Evolutionary conservation across 495 filamentous ascomycete species (phyloP), one percentile per base, ranked within the genome.

Genomic region (Aspergillus mulundensis): DNA sequence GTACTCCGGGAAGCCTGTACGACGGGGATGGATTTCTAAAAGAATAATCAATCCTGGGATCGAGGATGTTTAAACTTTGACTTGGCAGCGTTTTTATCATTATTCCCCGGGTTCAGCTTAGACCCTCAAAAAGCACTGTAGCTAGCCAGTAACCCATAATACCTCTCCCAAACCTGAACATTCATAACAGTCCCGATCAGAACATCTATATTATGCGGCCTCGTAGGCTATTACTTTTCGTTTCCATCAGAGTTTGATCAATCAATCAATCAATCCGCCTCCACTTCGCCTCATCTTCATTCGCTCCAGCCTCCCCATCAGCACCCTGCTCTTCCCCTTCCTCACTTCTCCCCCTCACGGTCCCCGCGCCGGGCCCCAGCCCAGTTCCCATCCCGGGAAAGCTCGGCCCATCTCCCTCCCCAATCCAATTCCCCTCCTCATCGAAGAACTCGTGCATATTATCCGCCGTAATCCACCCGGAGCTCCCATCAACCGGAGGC

Each of bases 381-480:
- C 81, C 83, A 46, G 77, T 77, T 0, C 84, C 84, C 44, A 86
- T 57, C 20, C 47, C 47, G 18, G 64, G 61, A 54, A 70, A 68
- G 36, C 58, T 62, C 60, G 67, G 68, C 32, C 66, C 64, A 52
- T 72, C 76, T 10, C 72, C 70, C 16, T 65, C 68, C 3, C 67
- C 77, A 65, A 77, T 77, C 70, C 79, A 85, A 59, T 85, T 83
- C 40, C 83, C 86, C 48, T 83, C 75, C 66, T 81, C 84, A 61
- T 86, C 84, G 65, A 85, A 79, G 60, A 78, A 96, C 63, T 96
- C 83, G 48, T 86, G 79, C 67, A 96, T 88, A 70, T 98, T 98
- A 51, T 97, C 94, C 14, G 91, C 87, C 16, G 94, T 98, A 59
- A 98, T 97, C 94, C 94, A 98, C 2, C 91, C 91, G 0, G 83